These are phyloP conservation scores for Candida sp. DNA, from an alignment of 1,139 yeast genomes.

Conservation along the genomic window DNA sequence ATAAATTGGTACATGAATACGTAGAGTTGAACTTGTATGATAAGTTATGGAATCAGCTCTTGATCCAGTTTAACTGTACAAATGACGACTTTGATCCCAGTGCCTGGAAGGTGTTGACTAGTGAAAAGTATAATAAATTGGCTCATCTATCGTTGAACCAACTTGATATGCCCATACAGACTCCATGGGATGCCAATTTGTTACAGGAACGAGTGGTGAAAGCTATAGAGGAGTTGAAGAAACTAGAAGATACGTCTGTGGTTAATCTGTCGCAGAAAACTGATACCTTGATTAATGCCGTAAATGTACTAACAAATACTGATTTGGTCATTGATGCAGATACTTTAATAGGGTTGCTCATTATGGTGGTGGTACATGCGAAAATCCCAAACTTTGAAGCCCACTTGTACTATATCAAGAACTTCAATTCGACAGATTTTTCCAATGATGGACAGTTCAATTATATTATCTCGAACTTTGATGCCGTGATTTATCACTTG, in stretches of 20 bases:
- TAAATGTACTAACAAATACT: slow-evolving; percentile 46
- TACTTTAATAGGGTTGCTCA: slow-evolving; percentile 66
- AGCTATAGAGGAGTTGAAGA: slow-evolving; percentile 56
- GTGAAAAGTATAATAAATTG: slow-evolving; percentile 37
- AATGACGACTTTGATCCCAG: slow-evolving; percentile 30
- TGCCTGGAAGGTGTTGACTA: slow-evolving; percentile 27
- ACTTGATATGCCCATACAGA: slow-evolving; percentile 53
- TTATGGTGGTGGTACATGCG: slow-evolving; percentile 69
- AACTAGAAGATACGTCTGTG: slow-evolving; percentile 41
- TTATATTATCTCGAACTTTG: slow-evolving; percentile 67
- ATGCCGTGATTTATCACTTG: slow-evolving; percentile 74
- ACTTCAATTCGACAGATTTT: slow-evolving; percentile 42
- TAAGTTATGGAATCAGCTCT: slow-evolving; percentile 55
- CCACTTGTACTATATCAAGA: slow-evolving; percentile 63
- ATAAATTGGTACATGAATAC: slow-evolving; percentile 59
- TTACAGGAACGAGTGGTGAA: slow-evolving; percentile 46
- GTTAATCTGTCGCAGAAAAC: slow-evolving; percentile 55
- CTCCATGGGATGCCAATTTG: slow-evolving; percentile 37
- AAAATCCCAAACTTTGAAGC: slow-evolving; percentile 56
- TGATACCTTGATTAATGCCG: slow-evolving; percentile 48
- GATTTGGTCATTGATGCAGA: slow-evolving; percentile 68
- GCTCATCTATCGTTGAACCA: slow-evolving; percentile 66
- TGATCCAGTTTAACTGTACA: slow-evolving; percentile 30
- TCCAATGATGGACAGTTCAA: slow-evolving; percentile 34
- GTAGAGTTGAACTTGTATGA: slow-evolving; percentile 69